These are phyloP conservation scores for Ascochyta clinopodiicola DNA, from an alignment of 2,329 filamentous ascomycete species.

Conservation along the genomic window DNA sequence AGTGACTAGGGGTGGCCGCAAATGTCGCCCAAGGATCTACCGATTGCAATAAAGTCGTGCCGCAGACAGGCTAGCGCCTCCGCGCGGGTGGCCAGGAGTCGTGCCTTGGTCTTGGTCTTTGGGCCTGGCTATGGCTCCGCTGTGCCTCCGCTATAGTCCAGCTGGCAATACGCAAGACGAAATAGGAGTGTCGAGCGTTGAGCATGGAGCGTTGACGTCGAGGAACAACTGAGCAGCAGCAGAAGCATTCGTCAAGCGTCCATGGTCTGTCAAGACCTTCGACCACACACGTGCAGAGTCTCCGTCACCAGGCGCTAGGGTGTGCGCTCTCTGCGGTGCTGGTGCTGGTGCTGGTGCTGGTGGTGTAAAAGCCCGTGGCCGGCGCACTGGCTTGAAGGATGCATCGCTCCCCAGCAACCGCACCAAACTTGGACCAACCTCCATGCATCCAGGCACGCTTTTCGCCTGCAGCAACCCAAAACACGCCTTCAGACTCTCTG, in stretches of 20 bases:
- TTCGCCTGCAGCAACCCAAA: conserved; percentile 1
- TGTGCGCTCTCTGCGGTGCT: no score
- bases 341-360: background rate
- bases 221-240: no score
- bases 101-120: background rate
- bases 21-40: conserved; percentile 23
- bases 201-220: no score
- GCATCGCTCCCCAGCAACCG: conserved; percentile 2
- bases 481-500: background rate
- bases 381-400: conserved; percentile 2
- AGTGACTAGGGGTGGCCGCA: conserved; percentile 10
- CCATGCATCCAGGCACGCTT: conserved; percentile 11
- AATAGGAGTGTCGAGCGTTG: no score
- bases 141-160: background rate
- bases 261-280: no score
- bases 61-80: conserved; percentile 8
- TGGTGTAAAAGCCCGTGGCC: background rate
- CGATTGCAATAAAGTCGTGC: conserved; percentile 25
- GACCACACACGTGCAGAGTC: background rate
- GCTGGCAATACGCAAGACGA: background rate
- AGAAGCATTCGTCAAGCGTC: no score
- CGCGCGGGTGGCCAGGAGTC: background rate
- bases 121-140: conserved; percentile 1
- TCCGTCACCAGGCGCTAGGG: no score
- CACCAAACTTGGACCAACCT: conserved; percentile 10